Evolutionary conservation across 768 basidiomycete species (phyloP), one percentile per base, ranked within the genome.

Genomic region (Trametes coccinea): DNA sequence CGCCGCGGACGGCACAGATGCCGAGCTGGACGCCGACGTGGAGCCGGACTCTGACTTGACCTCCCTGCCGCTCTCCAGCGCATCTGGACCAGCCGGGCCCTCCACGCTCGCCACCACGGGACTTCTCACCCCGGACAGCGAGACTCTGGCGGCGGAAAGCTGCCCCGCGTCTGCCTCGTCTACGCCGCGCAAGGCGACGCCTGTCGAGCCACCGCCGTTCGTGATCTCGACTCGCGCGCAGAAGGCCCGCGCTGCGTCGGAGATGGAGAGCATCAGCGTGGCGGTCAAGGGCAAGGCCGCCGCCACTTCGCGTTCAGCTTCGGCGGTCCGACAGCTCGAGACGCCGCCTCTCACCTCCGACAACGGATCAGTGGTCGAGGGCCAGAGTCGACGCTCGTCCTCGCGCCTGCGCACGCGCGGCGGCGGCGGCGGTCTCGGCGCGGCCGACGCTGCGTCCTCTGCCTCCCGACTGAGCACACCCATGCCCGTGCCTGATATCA

Each of bases 151-250:
- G 14, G 58, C 57, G 1, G 62, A 60, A 40, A 60, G 58, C 27
- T 51, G 58, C 16, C 17, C 59, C 11, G 50, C 45, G 8, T 64
- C 62, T 39, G 53, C 30, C 13, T 27, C 53, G 3, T 57, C 65
- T 27, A 66, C 59, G 5, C 63, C 63, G 0, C 43, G 63, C 4
- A 60, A 61, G 46, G 59, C 56, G 16, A 60, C 63, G 37, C 63
- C 63, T 27, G 46, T 65, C 11, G 41, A 37, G 34, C 11, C 22
- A 22, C 22, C 61, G 5, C 44, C 80, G 30, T 83, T 80, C 67
- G 82, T 84, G 48, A 86, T 87, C 49, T 78, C 85, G 33, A 84
- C 86, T 40, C 84, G 86, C 49, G 67, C 78, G 71, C 59, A 87
- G 83, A 85, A 81, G 67, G 77, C 77, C 14, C 72, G 74, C 44